Base-by-base conservation (phyloP, 2,329 filamentous ascomycete species). In the Talaromyces sp. region DNA sequence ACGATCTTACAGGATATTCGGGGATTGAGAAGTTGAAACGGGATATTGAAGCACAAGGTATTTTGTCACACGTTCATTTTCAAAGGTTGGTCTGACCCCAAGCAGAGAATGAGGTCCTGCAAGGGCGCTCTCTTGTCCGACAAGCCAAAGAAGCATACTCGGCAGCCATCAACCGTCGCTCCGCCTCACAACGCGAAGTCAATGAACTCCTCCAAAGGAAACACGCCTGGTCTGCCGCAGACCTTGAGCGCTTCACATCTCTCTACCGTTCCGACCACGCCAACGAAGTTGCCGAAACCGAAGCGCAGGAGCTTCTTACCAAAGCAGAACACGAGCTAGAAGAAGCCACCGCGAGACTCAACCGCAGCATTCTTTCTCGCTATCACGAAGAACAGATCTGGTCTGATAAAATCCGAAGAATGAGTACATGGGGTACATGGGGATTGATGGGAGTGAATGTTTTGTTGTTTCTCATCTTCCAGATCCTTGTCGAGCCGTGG, bases 321-420 rank as follows among this genome's bases (percentile, higher is more conserved):
- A 84, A 87, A 66, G 88, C 92, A 1, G 95, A 99, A 80, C 85
- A 86, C 52, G 87, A 91, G 66, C 88, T 96, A 67, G 91, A 97
- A 78, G 88, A 90, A 67, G 85, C 93, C 0, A 86, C 88, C 63
- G 86, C 88, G 61, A 86, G 88, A 71, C 82, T 99, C 62, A 94
- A 90, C 74, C 88, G 90, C 67, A 88, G 89, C 60, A 97, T 98
- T 71, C 82, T 97, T 60, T 90, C 90, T 67, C 87, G 96, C 67
- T 99, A 99, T 78, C 95, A 99, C 77, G 95, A 99, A 80, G 95
- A 99, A 81, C 95, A 99, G 81, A 96, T 99, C 64, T 99, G 95
- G 95, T 96, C 92, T 74, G 95, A 99, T 76, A 94, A 96, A 71
- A 99, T 99, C 75, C 85, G 95, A 41, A 85, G 95, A 69, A 97